Percentiles rank a stretch among this genome's conserved stretches.
These are phyloP conservation scores for Syzygium grande DNA, from an alignment of 345 rosid species.

Conservation along the genomic window DNA sequence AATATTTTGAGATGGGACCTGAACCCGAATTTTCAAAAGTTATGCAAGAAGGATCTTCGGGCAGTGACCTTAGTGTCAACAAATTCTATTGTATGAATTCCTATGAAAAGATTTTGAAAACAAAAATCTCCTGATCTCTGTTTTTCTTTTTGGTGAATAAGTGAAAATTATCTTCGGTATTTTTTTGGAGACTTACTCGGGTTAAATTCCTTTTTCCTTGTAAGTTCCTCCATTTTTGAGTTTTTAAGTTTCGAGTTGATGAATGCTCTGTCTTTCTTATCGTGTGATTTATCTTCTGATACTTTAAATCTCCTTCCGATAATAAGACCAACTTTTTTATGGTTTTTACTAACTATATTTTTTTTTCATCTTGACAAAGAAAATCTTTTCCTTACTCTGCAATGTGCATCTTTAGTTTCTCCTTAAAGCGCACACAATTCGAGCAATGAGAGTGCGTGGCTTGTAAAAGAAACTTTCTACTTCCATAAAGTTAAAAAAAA, in stretches of 20 bases:
- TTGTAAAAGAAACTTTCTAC: background rate
- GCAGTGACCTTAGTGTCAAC: background rate
- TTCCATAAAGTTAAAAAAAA: background rate
- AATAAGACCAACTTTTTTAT: background rate
- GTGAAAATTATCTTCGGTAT: background rate
- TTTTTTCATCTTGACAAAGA: background rate
- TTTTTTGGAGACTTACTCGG: background rate
- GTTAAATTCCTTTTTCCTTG: no score
- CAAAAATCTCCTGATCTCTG: background rate
- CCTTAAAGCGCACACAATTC: background rate
- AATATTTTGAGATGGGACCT: background rate
- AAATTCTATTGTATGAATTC: background rate
- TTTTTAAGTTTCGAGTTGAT: background rate
- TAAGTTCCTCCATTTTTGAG: background rate
- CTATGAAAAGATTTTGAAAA: background rate
- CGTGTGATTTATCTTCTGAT: rapidly evolving
- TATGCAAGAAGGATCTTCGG: background rate
- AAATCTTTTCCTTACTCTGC: background rate
- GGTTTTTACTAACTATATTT: background rate
- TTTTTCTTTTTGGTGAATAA: background rate
- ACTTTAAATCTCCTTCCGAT: background rate
- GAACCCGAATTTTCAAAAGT: background rate
- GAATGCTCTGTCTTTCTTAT: background rate
- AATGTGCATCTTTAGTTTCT: background rate
- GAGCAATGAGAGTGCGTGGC: background rate